Base-by-base conservation (phyloP, 2,329 filamentous ascomycete genomes). In the Aspergillus novoparasiticus region DNA sequence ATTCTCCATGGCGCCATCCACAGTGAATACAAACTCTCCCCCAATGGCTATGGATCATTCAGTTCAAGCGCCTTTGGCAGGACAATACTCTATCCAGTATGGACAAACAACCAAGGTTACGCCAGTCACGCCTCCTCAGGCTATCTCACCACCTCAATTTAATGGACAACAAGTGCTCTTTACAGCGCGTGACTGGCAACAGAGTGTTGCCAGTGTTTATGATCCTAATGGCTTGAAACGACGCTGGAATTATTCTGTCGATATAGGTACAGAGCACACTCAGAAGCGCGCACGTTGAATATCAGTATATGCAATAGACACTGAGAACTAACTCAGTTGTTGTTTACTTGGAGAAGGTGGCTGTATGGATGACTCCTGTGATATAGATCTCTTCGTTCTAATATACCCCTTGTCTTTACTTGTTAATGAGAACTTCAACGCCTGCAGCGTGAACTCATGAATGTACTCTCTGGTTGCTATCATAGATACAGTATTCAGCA, bases 1-100 rank as follows among this genome's bases (percentile, higher is more conserved):
- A 68, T 98, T 97, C 81, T 92, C 93, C 83, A 91, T 89, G 78
- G 88, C 87, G 64, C 79, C 81, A 69, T 78, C 79, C 12, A 72
- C 70, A 59, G 59, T 76, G 59, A 78, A 79, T 71, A 64, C 78
- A 54, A 78, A 77, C 66, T 81, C 75, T 16, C 77, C 80, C 9
- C 75, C 78, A 11, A 81, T 83, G 71, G 73, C 73, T 34, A 69
- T 77, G 64, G 69, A 68, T 54, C 73, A 71, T 53, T 34, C 73
- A 14, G 56, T 77, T 48, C 66, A 68, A 71, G 66, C 59, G 56
- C 66, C 70, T 65, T 64, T 71, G 59, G 65, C 67, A 51, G 65
- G 70, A 21, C 76, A 78, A 57, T 79, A 78, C 64, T 68, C 73
- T 11, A 64, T 78, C 39, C 77, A 77, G 51, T 79, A 78, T 64